Base-by-base conservation (phyloP, 768 basidiomycete genomes). In the Cystobasidium onofrii region DNA sequence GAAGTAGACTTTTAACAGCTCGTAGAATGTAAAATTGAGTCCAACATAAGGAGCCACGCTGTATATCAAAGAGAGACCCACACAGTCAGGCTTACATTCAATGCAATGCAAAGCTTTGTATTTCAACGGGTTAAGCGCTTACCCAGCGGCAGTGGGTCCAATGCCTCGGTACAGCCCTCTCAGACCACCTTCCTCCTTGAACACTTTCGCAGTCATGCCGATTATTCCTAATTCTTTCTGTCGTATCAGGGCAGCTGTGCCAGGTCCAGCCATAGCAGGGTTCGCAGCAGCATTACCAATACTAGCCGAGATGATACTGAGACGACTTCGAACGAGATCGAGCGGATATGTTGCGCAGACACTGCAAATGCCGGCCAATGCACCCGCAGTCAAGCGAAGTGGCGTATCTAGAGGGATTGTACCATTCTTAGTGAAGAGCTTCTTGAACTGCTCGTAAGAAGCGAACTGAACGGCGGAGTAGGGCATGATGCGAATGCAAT, bases 401-500 rank as follows among this genome's bases (percentile, higher is more conserved):
- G 90, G 90, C 52, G 94, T 97, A 82, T 96, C 92, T 20, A 99
- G 85, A 76, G 88, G 85, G 79, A 83, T 87, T 15, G 87, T 83
- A 17, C 92, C 89, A 79, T 86, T 83, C 41, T 80, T 79, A 25
- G 88, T 87, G 82, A 95, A 89, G 84, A 88, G 84, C 88, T 90
- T 44, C 43, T 77, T 78, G 76, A 76, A 74, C 20, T 76, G 70
- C 65, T 79, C 78, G 75, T 79, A 79, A 60, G 78, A 81, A 6
- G 81, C 81, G 78, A 83, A 84, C 76, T 85, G 84, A 20, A 84
- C 82, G 1, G 81, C 83, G 12, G 78, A 84, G 76, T 97, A 98
- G 15, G 95, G 95, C 76, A 96, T 88, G 77, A 98, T 98, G 73
- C 95, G 85, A 78, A 93, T 78, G 81, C 91, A 92, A 82, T 93